Base-by-base conservation (phyloP, 768 basidiomycete species). In the Calocybe indica region DNA sequence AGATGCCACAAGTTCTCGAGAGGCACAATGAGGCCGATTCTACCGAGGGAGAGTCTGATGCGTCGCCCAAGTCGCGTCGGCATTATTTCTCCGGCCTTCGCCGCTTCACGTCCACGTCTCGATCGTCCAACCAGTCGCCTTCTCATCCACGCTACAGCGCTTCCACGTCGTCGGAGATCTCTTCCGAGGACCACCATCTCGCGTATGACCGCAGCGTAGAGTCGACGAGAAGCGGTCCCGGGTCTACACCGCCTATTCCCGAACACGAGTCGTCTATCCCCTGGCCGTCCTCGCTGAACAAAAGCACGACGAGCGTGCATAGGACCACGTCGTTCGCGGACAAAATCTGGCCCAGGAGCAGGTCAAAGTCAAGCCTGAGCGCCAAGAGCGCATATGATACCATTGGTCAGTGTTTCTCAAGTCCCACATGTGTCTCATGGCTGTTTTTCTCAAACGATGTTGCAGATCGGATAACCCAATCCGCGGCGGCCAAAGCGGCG, bases 311-410 rank as follows among this genome's bases (percentile, higher is more conserved):
- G 15, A 67, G 67, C 45, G 48, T 76, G 14, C 62, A 70, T n/a
- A 66, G 78, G 49, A 78, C 82, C 3, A 69, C 72, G 13, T 78
- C 80, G 12, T 80, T 84, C 59, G 78, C 82, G 14, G 82, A 76
- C 48, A 81, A 75, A 60, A 71, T 84, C 54, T 11, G 49, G 55
- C 14, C 37, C 48, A 22, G 37, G 39, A 22, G 22, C 22, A 22
- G 22, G 22, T 22, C 22, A 4, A 22, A 22, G 22, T 22, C 22
- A 22, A 22, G 22, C 22, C 4, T 22, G 22, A 22, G 22, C 22
- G 22, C 22, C 22, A 22, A 22, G 22, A 22, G 22, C 22, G 22
- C 22, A 22, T 22, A 22, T 22, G 22, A 22, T 22, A 22, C 22
- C 22, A 22, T 22, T 22, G 22, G 22, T 22, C 22, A 22, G 22